Evolutionary conservation across 495 filamentous ascomycete species (phyloP).

Genomic region (Margaritispora aquatica): DNA sequence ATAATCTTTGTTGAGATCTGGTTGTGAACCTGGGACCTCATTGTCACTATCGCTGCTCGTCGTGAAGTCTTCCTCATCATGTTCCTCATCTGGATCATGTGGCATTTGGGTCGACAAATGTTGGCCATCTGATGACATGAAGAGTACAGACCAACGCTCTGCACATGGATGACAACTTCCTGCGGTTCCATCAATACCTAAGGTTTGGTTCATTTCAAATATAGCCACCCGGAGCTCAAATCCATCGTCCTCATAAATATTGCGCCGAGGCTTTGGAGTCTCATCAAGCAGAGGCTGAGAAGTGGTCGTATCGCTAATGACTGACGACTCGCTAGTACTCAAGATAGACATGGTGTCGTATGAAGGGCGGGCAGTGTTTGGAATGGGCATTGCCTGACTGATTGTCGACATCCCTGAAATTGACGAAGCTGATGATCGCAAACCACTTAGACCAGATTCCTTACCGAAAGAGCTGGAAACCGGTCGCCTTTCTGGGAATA

Average conservation of each 20-base stretch:
- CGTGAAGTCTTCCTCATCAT: slow-evolving; percentile 57
- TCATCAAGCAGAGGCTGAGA: slow-evolving; percentile 57
- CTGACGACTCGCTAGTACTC: slow-evolving; percentile 61
- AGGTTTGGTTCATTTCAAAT: slow-evolving; percentile 56
- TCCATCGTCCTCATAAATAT: slow-evolving; percentile 48
- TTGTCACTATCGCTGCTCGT: slow-evolving; percentile 60
- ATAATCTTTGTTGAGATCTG: slow-evolving; percentile 74
- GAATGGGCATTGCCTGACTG: slow-evolving; percentile 30
- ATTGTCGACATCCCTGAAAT: slow-evolving; percentile 54
- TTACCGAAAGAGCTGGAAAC: slow-evolving; percentile 38
- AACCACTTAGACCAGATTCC: slow-evolving; percentile 40
- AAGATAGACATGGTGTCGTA: slow-evolving; percentile 55
- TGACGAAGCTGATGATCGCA: slow-evolving; percentile 60
- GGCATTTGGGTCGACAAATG: slow-evolving; percentile 65
- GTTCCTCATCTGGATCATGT: slow-evolving; percentile 60
- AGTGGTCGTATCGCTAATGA: slow-evolving; percentile 62
- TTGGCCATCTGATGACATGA: slow-evolving; percentile 65
- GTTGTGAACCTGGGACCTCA: slow-evolving; percentile 53
- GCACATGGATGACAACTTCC: slow-evolving; percentile 67
- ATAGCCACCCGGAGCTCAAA: slow-evolving; percentile 50
- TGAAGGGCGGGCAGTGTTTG: slow-evolving; percentile 34
- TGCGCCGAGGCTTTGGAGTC: slow-evolving; percentile 29
- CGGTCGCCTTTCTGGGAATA: slow-evolving; percentile 60
- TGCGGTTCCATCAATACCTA: slow-evolving; percentile 52
- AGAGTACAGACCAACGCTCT: slow-evolving; percentile 68